A percentile compares a stretch with the other conserved stretches of the same genome.
Evolutionary conservation across 1,284 basidiomycete species (phyloP).

Genomic region (Irpex sp.): DNA sequence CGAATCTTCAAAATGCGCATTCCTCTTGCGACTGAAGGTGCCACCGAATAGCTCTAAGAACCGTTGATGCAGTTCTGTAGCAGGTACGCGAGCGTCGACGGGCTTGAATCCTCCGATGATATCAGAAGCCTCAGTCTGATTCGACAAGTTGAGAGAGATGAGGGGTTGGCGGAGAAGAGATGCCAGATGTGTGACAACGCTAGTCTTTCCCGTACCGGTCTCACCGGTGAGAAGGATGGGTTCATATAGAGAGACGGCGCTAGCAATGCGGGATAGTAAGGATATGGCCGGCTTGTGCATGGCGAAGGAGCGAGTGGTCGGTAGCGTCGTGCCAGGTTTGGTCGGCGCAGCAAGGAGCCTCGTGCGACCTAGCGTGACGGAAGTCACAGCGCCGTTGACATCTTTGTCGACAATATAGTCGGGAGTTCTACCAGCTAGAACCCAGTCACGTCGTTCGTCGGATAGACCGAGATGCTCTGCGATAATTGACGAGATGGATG

Average conservation of each 20-base stretch:
- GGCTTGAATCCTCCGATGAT: conserved; percentile 95
- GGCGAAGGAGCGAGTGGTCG: conserved; percentile 66
- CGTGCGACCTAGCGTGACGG: conserved; percentile 54
- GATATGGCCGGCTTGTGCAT: conserved; percentile 83
- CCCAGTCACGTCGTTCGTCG: conserved; percentile 50
- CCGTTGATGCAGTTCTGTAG: conserved; percentile 64
- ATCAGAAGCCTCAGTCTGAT: conserved; percentile 96
- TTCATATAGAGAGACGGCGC: conserved; percentile 70
- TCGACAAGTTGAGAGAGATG: conserved; percentile 89
- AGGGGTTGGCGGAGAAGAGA: conserved; percentile 74
- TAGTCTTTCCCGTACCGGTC: conserved; percentile 98
- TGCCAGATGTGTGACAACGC: conserved; percentile 85
- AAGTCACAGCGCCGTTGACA: conserved; percentile 49
- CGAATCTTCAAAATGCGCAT: conserved; percentile 82
- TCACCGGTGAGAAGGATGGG: conserved; percentile 94
- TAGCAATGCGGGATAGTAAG: conserved; percentile 80
- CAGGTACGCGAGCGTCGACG: conserved; percentile 80
- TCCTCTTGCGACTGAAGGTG: conserved; percentile 90
- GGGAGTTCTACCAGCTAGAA: conserved; percentile 56
- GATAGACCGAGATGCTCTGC: conserved; percentile 66
- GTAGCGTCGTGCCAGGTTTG: conserved; percentile 31
- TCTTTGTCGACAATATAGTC: conserved; percentile 67
- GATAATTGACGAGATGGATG: conserved; percentile 45
- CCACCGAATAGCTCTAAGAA: conserved; percentile 84
- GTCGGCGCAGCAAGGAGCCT: conserved; percentile 41